Percentiles rank a stretch among this genome's conserved stretches.
These are phyloP conservation scores for Scedosporium aurantiacum DNA, from an alignment of 2,329 filamentous ascomycete genomes.

Conservation along the genomic window DNA sequence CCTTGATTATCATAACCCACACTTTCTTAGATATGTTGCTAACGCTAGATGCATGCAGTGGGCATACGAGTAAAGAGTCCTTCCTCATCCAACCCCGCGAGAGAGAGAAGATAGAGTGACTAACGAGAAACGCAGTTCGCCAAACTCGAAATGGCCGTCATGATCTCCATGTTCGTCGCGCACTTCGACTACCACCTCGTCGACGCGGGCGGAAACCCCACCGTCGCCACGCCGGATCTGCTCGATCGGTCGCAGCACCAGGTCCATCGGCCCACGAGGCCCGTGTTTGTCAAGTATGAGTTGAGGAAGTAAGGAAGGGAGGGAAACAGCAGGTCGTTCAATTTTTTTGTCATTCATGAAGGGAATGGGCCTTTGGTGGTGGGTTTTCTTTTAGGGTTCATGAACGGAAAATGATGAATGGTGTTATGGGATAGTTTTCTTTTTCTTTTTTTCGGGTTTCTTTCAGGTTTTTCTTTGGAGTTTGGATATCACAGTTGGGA, in stretches of 20 bases:
- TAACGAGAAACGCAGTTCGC: conserved; percentile 27
- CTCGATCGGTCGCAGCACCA: conserved; percentile 3
- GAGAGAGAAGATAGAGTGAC: conserved; percentile 6
- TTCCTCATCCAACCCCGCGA: background rate
- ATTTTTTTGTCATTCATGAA: background rate
- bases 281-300: conserved; percentile 2
- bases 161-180: conserved; percentile 36
- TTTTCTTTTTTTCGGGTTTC: no score
- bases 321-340: background rate
- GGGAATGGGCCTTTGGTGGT: background rate
- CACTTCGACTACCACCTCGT: conserved; percentile 34
- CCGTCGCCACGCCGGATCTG: background rate
- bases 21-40: background rate
- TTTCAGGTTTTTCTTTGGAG: no score
- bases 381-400: background rate
- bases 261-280: background rate
- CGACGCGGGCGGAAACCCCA: conserved; percentile 25
- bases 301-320: background rate
- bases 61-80: conserved; percentile 8
- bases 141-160: conserved; percentile 39
- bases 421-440: no score
- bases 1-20: background rate
- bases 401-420: no score
- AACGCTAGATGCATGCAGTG: background rate
- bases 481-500: no score